Conservation (phyloP, 345 rosid genomes). For the Cardamine occulta region DNA sequence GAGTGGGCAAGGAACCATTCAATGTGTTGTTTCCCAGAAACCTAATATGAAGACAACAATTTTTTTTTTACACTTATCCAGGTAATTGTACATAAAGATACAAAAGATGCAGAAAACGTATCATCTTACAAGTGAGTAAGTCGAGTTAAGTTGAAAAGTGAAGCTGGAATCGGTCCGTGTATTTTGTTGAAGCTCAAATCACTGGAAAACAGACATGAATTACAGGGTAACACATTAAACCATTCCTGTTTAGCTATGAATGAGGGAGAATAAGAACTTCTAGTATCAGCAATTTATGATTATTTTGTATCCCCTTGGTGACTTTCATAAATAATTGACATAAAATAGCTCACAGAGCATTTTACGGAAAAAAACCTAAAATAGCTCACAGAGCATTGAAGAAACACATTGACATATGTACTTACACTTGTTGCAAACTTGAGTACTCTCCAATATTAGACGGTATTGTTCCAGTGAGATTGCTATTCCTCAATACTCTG, state of each 20-base stretch:
- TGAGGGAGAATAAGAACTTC: too few relatives aligned
- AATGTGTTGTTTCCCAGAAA: constrained; percentile 52
- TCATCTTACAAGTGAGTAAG: constrained; percentile 16
- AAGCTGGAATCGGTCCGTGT: constrained; percentile 36
- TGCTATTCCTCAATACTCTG: background rate
- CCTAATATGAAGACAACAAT: constrained; percentile 48
- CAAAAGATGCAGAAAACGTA: constrained; percentile 14
- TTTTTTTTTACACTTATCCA: background rate
- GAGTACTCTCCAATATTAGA: background rate
- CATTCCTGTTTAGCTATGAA: too few relatives aligned
- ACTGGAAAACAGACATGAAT: constrained; percentile 25
- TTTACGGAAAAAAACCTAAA: too few relatives aligned
- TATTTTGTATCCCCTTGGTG: too few relatives aligned
- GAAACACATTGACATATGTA: background rate
- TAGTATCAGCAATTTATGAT: too few relatives aligned
- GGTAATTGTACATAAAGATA: background rate
- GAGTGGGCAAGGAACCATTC: constrained; percentile 58
- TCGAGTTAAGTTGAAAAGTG: constrained; percentile 35
- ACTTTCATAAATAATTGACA: too few relatives aligned
- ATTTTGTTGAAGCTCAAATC: constrained; percentile 46
- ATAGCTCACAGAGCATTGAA: too few relatives aligned
- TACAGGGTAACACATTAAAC: background rate
- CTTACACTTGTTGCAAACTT: background rate
- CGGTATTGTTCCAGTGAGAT: background rate
- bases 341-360: too few relatives aligned